Percentiles rank a stretch among this genome's conserved stretches.
Conservation (phyloP, 2,329 filamentous ascomycete genomes). For the Nannizziopsis barbatae region DNA sequence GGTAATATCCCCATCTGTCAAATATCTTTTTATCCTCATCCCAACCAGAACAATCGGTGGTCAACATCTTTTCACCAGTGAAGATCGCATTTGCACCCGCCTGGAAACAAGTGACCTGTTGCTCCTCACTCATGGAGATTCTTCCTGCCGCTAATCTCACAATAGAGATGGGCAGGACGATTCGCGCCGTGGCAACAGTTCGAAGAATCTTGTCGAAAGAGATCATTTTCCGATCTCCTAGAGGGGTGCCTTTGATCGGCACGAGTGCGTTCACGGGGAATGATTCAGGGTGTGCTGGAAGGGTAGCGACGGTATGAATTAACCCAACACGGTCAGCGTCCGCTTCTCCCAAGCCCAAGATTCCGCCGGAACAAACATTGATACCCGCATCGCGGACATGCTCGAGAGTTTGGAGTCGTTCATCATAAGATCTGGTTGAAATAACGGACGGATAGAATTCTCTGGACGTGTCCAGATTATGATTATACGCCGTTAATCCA, state of each 20-base stretch:
- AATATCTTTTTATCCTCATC: slow-evolving; percentile 81
- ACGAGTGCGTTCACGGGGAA: slow-evolving; percentile 88
- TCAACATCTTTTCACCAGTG: slow-evolving; percentile 91
- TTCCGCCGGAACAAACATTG: slow-evolving; percentile 82
- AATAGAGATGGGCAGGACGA: slow-evolving; percentile 75
- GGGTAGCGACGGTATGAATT: slow-evolving; percentile 67
- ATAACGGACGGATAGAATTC: slow-evolving; percentile 84
- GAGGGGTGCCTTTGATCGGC: slow-evolving; percentile 77
- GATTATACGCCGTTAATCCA: slow-evolving; percentile 83
- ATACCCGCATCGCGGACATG: slow-evolving; percentile 78
- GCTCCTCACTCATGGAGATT: slow-evolving; percentile 74
- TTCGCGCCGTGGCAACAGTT: slow-evolving; percentile 70
- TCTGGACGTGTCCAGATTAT: slow-evolving; percentile 82
- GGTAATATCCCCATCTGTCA: slow-evolving; percentile 65
- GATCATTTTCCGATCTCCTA: slow-evolving; percentile 62
- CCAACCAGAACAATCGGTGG: slow-evolving; percentile 83
- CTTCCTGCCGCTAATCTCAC: slow-evolving; percentile 77
- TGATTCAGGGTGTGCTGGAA: slow-evolving; percentile 74
- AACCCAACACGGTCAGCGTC: slow-evolving; percentile 70
- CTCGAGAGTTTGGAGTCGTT: slow-evolving; percentile 65
- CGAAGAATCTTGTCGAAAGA: slow-evolving; percentile 68
- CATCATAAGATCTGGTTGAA: slow-evolving; percentile 75
- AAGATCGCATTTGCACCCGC: slow-evolving; percentile 91
- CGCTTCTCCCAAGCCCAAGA: slow-evolving; percentile 72
- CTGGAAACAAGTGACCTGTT: slow-evolving; percentile 82